Base-by-base conservation (phyloP, 78 protist species). In the Mantamonas sphyraenae region DNA sequence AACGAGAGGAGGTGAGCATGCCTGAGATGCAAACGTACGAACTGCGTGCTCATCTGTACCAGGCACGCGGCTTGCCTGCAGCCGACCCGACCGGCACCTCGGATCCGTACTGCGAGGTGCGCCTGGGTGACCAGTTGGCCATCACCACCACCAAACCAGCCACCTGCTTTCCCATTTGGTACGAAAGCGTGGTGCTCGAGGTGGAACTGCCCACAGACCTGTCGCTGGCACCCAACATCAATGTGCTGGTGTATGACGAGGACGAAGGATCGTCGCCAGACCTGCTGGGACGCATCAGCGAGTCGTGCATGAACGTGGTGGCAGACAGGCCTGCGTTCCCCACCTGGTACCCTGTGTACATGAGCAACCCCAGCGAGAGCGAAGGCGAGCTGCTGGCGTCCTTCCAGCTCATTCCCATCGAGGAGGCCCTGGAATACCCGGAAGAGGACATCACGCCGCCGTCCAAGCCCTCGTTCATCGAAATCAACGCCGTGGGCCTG, bases 11-110 rank as follows among this genome's bases (percentile, higher is more conserved):
- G n/a, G n/a, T n/a, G n/a, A n/a, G n/a, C n/a, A n/a, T n/a, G n/a
- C 38, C 19, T 19, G n/a, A 47, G 14, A 47, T 56, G 19, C 9
- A n/a, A 31, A 20, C 64, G 14, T 72, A 72, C 68, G 74, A 56
- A 20, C 10, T 72, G 17, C 42, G 77, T 20, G 14, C 56, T 17
- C 77, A 72, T 50, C 9, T 72, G 40, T 72, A 72, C 45, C 77
- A 72, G 20, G 77, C 74, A 33, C 8, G 68, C 10, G 37, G 45
- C 28, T 14, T 72, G n/a, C 37, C 77, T 20, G 70, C 77, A 19
- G 77, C 77, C 24, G 77, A 72, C 35, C 35, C 42, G 31, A 72
- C 20, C 17, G 77, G 77, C 17, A 42, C 68, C 26, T 58, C 70
- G 33, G 77, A 72, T 64, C 77, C 77, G 30, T 72, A 72, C 45